Percentiles rank a stretch among this genome's conserved stretches.
These are phyloP conservation scores for Naganishia vaughanmartiniae DNA, from an alignment of 768 basidiomycete genomes.

Conservation along the genomic window DNA sequence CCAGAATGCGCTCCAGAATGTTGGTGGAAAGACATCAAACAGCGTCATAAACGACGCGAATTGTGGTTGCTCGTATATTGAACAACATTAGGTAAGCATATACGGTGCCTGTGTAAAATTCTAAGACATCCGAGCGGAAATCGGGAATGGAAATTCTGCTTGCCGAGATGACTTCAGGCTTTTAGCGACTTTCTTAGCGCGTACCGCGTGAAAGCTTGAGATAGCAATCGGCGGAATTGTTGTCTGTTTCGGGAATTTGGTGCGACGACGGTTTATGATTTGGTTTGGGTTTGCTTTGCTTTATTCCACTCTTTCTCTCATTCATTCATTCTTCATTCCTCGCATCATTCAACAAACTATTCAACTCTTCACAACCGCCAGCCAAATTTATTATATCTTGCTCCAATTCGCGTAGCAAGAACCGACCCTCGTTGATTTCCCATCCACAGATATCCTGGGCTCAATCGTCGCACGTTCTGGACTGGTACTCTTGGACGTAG, in stretches of 20 bases:
- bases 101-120: background rate
- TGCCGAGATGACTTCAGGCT: background rate
- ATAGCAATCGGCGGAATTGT: too few relatives aligned
- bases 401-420: background rate
- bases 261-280: background rate
- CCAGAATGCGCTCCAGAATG: too few relatives aligned
- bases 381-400: constrained; percentile 1
- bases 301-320: background rate
- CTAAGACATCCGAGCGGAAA: constrained; percentile 4
- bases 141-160: background rate
- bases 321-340: background rate
- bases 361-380: too few relatives aligned
- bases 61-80: too few relatives aligned
- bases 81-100: background rate
- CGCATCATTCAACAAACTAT: too few relatives aligned
- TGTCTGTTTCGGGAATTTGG: background rate
- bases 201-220: background rate
- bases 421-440: background rate
- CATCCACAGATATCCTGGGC: background rate
- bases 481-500: background rate
- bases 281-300: too few relatives aligned
- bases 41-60: too few relatives aligned
- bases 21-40: too few relatives aligned
- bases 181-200: too few relatives aligned
- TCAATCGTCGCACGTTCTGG: background rate